Evolutionary conservation across 306 rosid species (phyloP), one percentile per base, ranked within the genome.

Genomic region (Citrullus amarus): DNA sequence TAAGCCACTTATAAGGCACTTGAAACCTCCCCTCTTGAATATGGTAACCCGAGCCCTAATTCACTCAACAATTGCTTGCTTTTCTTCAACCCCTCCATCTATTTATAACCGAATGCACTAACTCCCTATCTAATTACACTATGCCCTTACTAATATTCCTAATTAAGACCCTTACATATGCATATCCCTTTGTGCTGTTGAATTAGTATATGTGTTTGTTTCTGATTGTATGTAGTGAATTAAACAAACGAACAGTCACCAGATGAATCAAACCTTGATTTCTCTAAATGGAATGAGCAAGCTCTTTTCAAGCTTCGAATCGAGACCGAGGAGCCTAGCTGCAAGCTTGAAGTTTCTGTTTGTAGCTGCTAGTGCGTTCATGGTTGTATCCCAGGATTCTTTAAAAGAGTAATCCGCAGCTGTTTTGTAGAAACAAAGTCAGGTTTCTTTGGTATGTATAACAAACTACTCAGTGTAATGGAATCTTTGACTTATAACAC

Each of bases 291-390:
- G 98, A 62, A 95, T 95, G 34, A 95, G 84, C 43, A 95, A 86
- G 87, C 98, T 95, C 80, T 82, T 89, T 85, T 95, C 98, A 34
- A 95, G 96, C 86, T 95, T 95, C 22, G 98, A 89, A 78, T 95
- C 98, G 84, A 95, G 88, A 18, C 93, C 97, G 63, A 95, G 81
- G 67, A 95, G 96, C 87, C 93, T 83, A 70, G 97, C 84, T 39
- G 98, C 98, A 76, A 95, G 81, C 87, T 79, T 92, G 71, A 95
- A 95, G 89, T 95, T 95, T 84, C 98, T 92, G 87, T 92, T 95
- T 51, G 98, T 95, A 77, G 98, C 98, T 75, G 67, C 97, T 78
- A 95, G 82, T 20, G 98, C 98, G 77, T 95, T 95, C 98, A 95
- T 95, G 56, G 63, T 86, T 12, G 16, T 6, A 15, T 74, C 28